Evolutionary conservation across 2,329 filamentous ascomycete species (phyloP).

Genomic region (Leptodontidium sp.): DNA sequence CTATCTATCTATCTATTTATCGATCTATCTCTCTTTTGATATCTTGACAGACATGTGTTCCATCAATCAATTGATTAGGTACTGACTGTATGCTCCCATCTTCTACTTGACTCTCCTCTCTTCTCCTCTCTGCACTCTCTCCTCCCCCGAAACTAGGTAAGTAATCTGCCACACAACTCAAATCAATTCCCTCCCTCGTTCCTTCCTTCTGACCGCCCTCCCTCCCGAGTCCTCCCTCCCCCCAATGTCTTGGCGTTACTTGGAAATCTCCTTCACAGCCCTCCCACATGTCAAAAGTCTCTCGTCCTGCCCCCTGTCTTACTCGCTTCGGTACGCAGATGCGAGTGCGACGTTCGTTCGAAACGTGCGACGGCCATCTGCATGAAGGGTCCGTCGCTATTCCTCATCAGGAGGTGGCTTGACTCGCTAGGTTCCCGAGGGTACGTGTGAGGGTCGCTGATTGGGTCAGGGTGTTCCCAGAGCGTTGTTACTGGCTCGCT

Average conservation of each 20-base stretch:
- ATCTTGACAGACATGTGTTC: too few species aligned
- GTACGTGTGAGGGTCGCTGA: neutral
- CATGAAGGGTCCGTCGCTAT: constrained; percentile 14
- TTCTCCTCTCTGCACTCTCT: too few species aligned
- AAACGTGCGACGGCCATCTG: constrained; percentile 5
- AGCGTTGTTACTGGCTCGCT: neutral
- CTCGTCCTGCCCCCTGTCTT: too few species aligned
- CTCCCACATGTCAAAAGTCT: constrained; percentile 11
- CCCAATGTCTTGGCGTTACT: neutral
- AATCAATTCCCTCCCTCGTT: too few species aligned
- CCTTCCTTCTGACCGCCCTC: neutral
- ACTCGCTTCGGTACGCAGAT: neutral
- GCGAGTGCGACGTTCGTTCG: neutral
- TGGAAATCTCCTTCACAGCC: constrained; percentile 1
- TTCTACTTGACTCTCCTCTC: neutral
- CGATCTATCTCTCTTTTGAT: too few species aligned
- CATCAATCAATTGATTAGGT: too few species aligned
- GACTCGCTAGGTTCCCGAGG: neutral
- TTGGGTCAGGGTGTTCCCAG: neutral
- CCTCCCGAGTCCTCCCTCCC: neutral
- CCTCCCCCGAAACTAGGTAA: neutral
- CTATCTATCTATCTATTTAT: too few species aligned
- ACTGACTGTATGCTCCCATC: neutral
- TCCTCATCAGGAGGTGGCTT: neutral
- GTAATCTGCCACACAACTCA: neutral